A percentile compares a stretch with the other conserved stretches of the same genome.
Evolutionary conservation across 2,329 filamentous ascomycete species (phyloP).

Genomic region (Rugonectria rugulosa): DNA sequence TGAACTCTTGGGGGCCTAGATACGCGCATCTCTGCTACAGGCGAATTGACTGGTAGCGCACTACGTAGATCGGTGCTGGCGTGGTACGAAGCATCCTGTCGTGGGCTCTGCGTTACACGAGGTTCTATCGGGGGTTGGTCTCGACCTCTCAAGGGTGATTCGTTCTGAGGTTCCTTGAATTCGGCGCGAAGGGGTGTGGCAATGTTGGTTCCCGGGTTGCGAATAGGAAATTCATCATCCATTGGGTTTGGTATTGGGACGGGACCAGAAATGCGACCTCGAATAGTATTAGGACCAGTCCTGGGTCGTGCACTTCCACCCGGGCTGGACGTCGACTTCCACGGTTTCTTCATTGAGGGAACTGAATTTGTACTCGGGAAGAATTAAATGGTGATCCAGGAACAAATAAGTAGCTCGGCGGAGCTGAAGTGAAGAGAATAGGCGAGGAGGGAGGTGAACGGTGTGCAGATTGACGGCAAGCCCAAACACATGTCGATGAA

Average conservation of each 20-base stretch:
- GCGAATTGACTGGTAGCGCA: constrained; percentile 17
- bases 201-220: constrained; percentile 50
- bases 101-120: constrained; percentile 28
- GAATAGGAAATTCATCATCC: constrained; percentile 64
- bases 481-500: constrained; percentile 34
- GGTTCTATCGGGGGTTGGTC: constrained; percentile 22
- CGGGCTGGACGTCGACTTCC: constrained; percentile 53
- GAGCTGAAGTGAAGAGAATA: constrained; percentile 24
- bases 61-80: constrained; percentile 24
- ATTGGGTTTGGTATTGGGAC: constrained; percentile 60
- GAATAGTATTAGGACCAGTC: constrained; percentile 55
- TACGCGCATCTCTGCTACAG: constrained; percentile 21
- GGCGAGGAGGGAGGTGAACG: constrained; percentile 22
- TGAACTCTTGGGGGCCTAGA: constrained; percentile 28
- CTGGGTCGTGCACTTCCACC: constrained; percentile 34
- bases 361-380: not conserved
- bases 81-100: constrained; percentile 19
- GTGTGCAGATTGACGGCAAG: constrained; percentile 24
- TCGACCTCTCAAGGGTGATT: constrained; percentile 17
- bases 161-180: constrained; percentile 30
- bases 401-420: constrained; percentile 15
- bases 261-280: constrained; percentile 67
- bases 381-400: constrained; percentile 12
- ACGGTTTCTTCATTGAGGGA: constrained; percentile 51
- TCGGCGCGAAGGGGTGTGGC: constrained; percentile 42